Evolutionary conservation across 2,329 filamentous ascomycete genomes (phyloP).

Genomic region (Polytolypa hystricis): DNA sequence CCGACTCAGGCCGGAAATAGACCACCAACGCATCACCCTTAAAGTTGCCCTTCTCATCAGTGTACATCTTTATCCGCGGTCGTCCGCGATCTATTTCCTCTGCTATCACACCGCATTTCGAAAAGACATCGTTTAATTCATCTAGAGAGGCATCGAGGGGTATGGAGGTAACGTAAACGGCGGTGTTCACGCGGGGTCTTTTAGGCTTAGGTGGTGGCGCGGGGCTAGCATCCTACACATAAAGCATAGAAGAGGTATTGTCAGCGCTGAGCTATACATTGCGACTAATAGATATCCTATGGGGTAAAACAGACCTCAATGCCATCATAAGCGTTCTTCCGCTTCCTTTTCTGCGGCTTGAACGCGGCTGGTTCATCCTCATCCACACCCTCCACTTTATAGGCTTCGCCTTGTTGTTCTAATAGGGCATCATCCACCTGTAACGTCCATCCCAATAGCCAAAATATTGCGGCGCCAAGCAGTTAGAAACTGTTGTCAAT

Average conservation of each 20-base stretch:
- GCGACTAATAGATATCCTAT: too few species aligned
- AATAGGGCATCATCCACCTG: constrained; percentile 51
- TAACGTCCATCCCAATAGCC: constrained; percentile 14
- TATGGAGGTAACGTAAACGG: constrained; percentile 82
- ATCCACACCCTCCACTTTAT: constrained; percentile 49
- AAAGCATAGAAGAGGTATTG: not conserved
- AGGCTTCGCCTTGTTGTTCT: constrained; percentile 51
- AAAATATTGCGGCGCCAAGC: constrained; percentile 4
- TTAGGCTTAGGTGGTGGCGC: constrained; percentile 26
- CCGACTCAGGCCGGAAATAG: constrained; percentile 92
- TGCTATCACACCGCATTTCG: constrained; percentile 80
- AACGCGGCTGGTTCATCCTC: constrained; percentile 36
- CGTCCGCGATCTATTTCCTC: constrained; percentile 84
- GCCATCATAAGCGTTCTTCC: constrained; percentile 40
- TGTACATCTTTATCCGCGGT: constrained; percentile 88
- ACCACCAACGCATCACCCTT: constrained; percentile 90
- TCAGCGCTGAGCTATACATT: constrained; percentile 1
- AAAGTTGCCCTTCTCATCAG: constrained; percentile 67
- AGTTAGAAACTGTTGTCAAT: constrained; percentile 4
- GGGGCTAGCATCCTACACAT: constrained; percentile 8
- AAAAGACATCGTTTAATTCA: constrained; percentile 77
- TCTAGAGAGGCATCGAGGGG: constrained; percentile 66
- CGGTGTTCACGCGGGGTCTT: constrained; percentile 60
- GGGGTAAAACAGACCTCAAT: constrained; percentile 37
- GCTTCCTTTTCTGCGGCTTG: constrained; percentile 34